phyloP scores from a whole-genome alignment of 768 basidiomycete genomes.

The Lactarius vividus region DNA sequence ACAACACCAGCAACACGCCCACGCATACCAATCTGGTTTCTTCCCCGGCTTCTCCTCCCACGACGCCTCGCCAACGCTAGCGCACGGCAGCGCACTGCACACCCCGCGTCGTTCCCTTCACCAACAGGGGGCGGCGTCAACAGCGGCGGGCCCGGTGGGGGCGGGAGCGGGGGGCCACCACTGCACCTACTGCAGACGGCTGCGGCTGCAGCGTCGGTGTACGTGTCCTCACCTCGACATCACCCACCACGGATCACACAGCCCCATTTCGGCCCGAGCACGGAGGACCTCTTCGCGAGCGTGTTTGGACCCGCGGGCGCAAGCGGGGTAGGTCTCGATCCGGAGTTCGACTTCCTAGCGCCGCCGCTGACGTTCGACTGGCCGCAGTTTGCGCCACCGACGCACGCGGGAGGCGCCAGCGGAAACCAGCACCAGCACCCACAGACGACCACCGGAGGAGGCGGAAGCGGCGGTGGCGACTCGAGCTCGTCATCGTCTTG shows the following conservation, averaged over 20 bases:
- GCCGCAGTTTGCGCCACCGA: slow-evolving; percentile 27
- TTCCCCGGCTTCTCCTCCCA: slow-evolving; percentile 6
- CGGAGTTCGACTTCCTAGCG: slow-evolving; percentile 24
- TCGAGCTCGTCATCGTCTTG: slow-evolving; percentile 18
- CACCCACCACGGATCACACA: slow-evolving; percentile 25
- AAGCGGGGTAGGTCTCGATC: slow-evolving; percentile 27
- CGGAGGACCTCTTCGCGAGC: slow-evolving; percentile 27
- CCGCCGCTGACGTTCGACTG: slow-evolving; percentile 30
- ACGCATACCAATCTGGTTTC: slow-evolving; percentile 10
- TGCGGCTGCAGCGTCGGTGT: not conserved
- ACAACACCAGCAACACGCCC: not conserved
- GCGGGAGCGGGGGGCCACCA: not conserved
- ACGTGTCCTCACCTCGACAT: slow-evolving; percentile 1
- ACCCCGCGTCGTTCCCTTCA: slow-evolving; percentile 16
- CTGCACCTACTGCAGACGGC: slow-evolving; percentile 5
- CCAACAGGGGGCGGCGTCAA: slow-evolving; percentile 4
- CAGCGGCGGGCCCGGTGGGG: not conserved
- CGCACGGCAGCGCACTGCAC: slow-evolving; percentile 6
- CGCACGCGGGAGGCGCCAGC: slow-evolving; percentile 15
- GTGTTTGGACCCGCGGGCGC: slow-evolving; percentile 28
- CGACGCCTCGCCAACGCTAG: slow-evolving; percentile 5
- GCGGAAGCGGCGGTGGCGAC: not conserved
- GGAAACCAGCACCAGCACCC: slow-evolving; percentile 1
- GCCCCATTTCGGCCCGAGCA: slow-evolving; percentile 9
- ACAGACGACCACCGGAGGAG: not conserved